A percentile compares a stretch with the other conserved stretches of the same genome.
phyloP scores from a whole-genome alignment of 768 basidiomycete genomes.

The Russula sp. region DNA sequence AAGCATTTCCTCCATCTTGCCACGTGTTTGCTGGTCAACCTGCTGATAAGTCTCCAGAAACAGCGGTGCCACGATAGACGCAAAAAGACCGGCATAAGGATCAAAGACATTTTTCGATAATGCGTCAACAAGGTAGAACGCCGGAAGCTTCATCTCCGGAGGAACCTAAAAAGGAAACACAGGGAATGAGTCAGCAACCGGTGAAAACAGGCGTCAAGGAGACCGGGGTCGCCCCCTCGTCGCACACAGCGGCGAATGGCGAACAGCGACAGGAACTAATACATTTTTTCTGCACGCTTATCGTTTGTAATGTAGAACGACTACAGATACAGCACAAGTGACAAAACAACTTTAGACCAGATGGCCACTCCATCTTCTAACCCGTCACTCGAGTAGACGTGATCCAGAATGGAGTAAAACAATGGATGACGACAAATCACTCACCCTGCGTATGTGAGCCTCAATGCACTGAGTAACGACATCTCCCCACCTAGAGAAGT shows the following conservation, averaged over 20 bases:
- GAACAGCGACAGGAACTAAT: neutral
- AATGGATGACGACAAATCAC: slow-evolving; percentile 35
- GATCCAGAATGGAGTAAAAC: neutral
- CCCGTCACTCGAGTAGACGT: slow-evolving; percentile 1
- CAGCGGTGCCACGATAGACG: slow-evolving; percentile 71
- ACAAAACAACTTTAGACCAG: slow-evolving; percentile 4
- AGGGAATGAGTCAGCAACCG: slow-evolving; percentile 64
- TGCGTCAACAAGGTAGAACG: slow-evolving; percentile 93
- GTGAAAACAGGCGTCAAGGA: slow-evolving; percentile 24
- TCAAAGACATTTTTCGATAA: slow-evolving; percentile 95
- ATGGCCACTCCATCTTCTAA: slow-evolving; percentile 12
- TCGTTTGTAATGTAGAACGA: slow-evolving; percentile 17
- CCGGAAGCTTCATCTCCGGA: slow-evolving; percentile 84
- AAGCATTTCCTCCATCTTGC: slow-evolving; percentile 98
- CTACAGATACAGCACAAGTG: slow-evolving; percentile 9
- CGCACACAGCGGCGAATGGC: slow-evolving; percentile 13
- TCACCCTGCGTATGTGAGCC: slow-evolving; percentile 83
- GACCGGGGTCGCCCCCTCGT: slow-evolving; percentile 23
- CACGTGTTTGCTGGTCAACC: slow-evolving; percentile 77
- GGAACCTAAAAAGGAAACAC: slow-evolving; percentile 56
- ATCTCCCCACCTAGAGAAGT: slow-evolving; percentile 70
- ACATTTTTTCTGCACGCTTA: slow-evolving; percentile 17
- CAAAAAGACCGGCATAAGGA: slow-evolving; percentile 85
- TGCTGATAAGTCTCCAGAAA: slow-evolving; percentile 85
- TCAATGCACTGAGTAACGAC: slow-evolving; percentile 80